Conservation (phyloP, 345 rosid genomes). For the Citrus hindsii region DNA sequence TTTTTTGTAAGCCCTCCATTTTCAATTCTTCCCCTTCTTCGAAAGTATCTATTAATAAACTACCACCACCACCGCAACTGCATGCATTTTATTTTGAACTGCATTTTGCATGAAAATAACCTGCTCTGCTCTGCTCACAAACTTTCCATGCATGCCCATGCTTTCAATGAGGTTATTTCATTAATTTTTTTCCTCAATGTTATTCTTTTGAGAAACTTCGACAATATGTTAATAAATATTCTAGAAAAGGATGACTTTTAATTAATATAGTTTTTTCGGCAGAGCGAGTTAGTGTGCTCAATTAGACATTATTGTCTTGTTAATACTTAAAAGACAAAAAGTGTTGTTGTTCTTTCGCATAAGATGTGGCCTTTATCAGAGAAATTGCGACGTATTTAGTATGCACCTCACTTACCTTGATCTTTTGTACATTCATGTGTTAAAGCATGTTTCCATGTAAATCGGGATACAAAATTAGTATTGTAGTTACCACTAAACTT, state of each 20-base stretch:
- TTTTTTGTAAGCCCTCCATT: neutral
- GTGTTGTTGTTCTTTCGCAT: neutral
- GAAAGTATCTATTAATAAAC: neutral
- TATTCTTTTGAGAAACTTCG: neutral
- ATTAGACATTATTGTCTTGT: neutral
- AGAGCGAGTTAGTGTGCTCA: neutral
- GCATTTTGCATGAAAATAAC: conserved; percentile 4
- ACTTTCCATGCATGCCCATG: neutral
- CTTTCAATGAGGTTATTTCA: neutral
- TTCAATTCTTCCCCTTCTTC: neutral
- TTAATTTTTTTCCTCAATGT: neutral
- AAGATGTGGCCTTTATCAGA: neutral
- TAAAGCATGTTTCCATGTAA: too few species aligned
- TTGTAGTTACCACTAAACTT: too few species aligned
- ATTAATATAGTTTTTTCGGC: neutral
- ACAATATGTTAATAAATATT: neutral
- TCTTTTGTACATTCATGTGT: too few species aligned
- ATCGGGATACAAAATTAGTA: too few species aligned
- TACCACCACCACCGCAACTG: neutral
- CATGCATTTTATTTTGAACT: neutral
- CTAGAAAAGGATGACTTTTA: neutral
- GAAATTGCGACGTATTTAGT: too few species aligned
- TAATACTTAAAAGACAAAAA: too few species aligned
- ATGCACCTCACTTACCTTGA: too few species aligned
- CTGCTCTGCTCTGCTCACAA: neutral